These are phyloP conservation scores for Auxenochlorella pyrenoidosa DNA, from an alignment of 139 green algal species.

Conservation along the genomic window DNA sequence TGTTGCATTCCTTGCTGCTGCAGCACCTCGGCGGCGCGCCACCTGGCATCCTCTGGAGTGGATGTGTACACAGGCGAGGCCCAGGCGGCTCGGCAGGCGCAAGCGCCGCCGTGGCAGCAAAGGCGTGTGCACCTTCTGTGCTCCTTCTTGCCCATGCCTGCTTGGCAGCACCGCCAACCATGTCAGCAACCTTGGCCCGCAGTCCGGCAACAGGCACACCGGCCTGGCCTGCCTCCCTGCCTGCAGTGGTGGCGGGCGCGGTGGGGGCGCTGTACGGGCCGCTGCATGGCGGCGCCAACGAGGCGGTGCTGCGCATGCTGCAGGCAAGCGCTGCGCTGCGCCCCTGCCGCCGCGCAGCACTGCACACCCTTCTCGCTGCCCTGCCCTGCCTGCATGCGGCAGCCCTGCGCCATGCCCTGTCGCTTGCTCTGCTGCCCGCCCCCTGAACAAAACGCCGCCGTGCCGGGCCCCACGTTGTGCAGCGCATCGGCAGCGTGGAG, in stretches of 20 bases:
- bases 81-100: not conserved
- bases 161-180: no score
- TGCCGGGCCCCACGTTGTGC: no score
- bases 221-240: not conserved
- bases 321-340: not conserved
- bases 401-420: not conserved
- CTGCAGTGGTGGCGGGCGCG: constrained; percentile 57
- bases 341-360: not conserved
- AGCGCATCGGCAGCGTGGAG: constrained; percentile 88
- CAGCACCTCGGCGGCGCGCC: constrained; percentile 85
- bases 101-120: no score
- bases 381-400: no score
- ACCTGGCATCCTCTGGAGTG: constrained; percentile 87
- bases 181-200: no score
- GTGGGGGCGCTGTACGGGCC: constrained; percentile 98
- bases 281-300: constrained; percentile 98
- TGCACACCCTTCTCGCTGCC: no score
- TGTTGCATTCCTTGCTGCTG: not conserved
- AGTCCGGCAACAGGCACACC: no score
- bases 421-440: not conserved
- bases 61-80: constrained; percentile 93
- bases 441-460: no score
- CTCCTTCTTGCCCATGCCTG: no score
- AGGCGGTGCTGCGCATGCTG: constrained; percentile 98
- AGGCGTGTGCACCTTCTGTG: no score